A percentile compares a stretch with the other conserved stretches of the same genome.
These are phyloP conservation scores for Ananas comosus DNA, from an alignment of 176 grass and related monocot genomes.

Conservation along the genomic window DNA sequence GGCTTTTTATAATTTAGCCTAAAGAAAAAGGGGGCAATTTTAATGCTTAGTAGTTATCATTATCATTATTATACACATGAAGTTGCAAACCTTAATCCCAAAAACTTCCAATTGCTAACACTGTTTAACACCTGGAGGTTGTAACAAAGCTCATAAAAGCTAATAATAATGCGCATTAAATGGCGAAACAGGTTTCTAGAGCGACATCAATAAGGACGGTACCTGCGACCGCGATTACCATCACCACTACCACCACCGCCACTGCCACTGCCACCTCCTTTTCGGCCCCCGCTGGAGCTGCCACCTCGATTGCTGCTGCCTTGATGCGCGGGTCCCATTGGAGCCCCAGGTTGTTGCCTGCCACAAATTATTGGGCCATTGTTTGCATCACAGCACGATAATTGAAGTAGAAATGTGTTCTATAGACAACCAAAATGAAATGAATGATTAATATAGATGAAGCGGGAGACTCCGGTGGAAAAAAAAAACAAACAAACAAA, in stretches of 20 bases:
- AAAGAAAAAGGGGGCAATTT: too few relatives aligned
- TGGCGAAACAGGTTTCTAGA: not conserved
- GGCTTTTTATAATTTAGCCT: too few relatives aligned
- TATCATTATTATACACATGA: too few relatives aligned
- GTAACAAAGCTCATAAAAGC: constrained; percentile 4
- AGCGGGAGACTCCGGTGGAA: too few relatives aligned
- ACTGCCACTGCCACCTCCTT: constrained; percentile 9
- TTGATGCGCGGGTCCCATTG: constrained; percentile 6
- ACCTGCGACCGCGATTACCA: constrained; percentile 12
- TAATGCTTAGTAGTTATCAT: too few relatives aligned
- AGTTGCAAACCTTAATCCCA: too few relatives aligned
- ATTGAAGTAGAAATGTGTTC: too few relatives aligned
- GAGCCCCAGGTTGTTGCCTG: constrained; percentile 25
- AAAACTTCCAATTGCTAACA: too few relatives aligned
- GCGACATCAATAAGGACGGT: constrained; percentile 12
- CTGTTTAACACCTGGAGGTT: not conserved
- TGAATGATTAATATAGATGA: too few relatives aligned
- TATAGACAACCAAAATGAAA: too few relatives aligned
- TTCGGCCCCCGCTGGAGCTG: constrained; percentile 17
- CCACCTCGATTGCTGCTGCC: constrained; percentile 21
- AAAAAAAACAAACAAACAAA: too few relatives aligned
- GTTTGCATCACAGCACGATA: too few relatives aligned
- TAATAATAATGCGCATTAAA: constrained; percentile 1
- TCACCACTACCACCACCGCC: constrained; percentile 5
- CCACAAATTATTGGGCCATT: not conserved